Base-by-base conservation (phyloP, 345 rosid genomes). In the Populus davidiana region DNA sequence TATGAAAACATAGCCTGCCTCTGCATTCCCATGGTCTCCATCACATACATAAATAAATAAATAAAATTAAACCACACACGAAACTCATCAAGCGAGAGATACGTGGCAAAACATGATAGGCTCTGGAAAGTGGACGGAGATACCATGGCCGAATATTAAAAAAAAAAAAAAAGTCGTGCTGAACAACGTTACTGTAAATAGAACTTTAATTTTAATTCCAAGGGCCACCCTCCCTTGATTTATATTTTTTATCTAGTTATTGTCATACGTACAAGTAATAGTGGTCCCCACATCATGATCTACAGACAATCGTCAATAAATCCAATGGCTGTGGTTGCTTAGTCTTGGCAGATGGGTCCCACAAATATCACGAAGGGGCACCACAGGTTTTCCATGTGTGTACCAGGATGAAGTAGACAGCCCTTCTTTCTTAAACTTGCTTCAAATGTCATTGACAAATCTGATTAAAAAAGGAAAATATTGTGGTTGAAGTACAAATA, bases 321-420 rank as follows among this genome's bases (percentile, higher is more conserved):
- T 82, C 81, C 25, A 47, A 78, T 77, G 86, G 78, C 50, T 59
- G 78, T 79, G 81, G 61, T 16, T 23, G 44, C 20, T 4, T 10
- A 29, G 69, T 71, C 75, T 47, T 38, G 35, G 43, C 8, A 4
- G 5, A 0, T 0, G 43, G 72, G 38, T 11, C 71, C 75, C 70
- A 36, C 71, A 20, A 29, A 11, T 23, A 29, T 23, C 64, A 10
- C 31, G 25, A 43, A 18, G 27, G 6, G 44, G 27, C 27, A 20
- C 61, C 14, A 4, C 9, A 5, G 59, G 68, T 64, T 70, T 52
- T 61, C 50, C 50, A 47, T 47, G 17, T 13, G 50, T 44, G 17
- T 13, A 13, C 50, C 50, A 3, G 0, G 18, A 12, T 13, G 50
- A 13, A 41, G 44, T 0, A 10, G 44, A 2, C 44, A 2, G 0